Base-by-base conservation (phyloP, 371 early-diverging fungal species). In the Rhizopus stolonifer region DNA sequence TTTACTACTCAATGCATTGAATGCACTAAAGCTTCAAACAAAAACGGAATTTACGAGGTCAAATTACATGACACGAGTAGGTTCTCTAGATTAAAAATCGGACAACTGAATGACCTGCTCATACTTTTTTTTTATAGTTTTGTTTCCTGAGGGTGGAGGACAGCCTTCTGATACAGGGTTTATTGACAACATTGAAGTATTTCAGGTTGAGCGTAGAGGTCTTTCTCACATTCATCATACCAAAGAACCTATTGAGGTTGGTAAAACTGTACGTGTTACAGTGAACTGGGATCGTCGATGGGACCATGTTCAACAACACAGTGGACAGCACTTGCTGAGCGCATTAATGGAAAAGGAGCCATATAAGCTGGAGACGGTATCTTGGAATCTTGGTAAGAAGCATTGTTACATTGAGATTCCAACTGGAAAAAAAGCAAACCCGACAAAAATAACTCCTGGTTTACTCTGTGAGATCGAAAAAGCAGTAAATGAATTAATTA, bases 271-370 rank as follows among this genome's bases (percentile, higher is more conserved):
- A 3, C 46, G 54, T 3, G 67, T 87, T 5, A 70, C 59, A 24
- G 54, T 91, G 3, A 88, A 90, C 52, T 90, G 87, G 86, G 65
- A 60, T 18, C 74, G 89, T 26, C 76, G 91, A n/a, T 82, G 78
- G 66, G 90, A 91, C 49, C 83, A 85, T 54, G 83, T 88, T 75
- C 90, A 89, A 61, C 91, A 91, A 56, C 91, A 91, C 60, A 82
- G 79, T 52, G 89, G 89, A 1, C 91, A 91, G 50, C 91, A 91
- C 59, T 67, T 91, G 29, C 61, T 91, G 1, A 82, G 83, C 49
- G 90, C 89, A 3, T 62, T 88, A 13, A 71, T 90, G n/a, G 87
- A 84, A 52, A 70, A 73, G 45, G 65, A 56, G 11, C 81, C 79
- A 13, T 81, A 78, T 49, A 64, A 69, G 9, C 65, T 81, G 22